These are phyloP conservation scores for Dioscorea zingiberensis DNA, from an alignment of 106 monocot genomes.

Conservation along the genomic window DNA sequence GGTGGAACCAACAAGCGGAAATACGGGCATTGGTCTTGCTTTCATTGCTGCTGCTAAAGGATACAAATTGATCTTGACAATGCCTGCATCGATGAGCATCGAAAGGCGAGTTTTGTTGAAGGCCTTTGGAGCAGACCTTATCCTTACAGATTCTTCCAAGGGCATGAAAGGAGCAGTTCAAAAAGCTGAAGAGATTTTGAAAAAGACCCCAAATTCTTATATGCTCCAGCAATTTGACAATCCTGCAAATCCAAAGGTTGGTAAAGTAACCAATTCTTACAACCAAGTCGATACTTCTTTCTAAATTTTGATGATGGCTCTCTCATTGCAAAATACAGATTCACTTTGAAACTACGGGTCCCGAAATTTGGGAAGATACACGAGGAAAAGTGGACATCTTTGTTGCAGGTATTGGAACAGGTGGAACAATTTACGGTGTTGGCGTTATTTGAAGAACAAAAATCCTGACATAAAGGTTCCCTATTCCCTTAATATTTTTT, in stretches of 20 bases:
- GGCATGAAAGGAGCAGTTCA: slow-evolving; percentile 97
- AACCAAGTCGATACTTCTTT: not conserved
- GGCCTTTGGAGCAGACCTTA: slow-evolving; percentile 97
- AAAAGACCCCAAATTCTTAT: slow-evolving; percentile 79
- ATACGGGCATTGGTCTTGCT: slow-evolving; percentile 96
- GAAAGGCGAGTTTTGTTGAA: slow-evolving; percentile 89
- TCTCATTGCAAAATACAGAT: slow-evolving; percentile 37
- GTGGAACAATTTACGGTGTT: slow-evolving; percentile 90
- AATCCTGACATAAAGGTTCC: slow-evolving; percentile 82
- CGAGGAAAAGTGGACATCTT: too few relatives aligned
- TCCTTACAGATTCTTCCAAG: slow-evolving; percentile 87
- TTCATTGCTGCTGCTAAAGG: slow-evolving; percentile 97
- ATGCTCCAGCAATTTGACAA: too few relatives aligned
- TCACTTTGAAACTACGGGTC: slow-evolving; percentile 95
- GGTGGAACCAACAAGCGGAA: slow-evolving; percentile 96
- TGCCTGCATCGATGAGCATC: slow-evolving; percentile 98
- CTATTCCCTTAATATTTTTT: too few relatives aligned
- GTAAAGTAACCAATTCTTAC: not conserved
- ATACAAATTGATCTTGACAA: slow-evolving; percentile 89
- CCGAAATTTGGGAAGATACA: slow-evolving; percentile 99
- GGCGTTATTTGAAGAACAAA: slow-evolving; percentile 75
- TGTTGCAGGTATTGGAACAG: slow-evolving; percentile 99
- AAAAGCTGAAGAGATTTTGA: slow-evolving; percentile 87
- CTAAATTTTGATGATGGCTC: not conserved
- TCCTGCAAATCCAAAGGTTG: slow-evolving; percentile 89